A percentile compares a stretch with the other conserved stretches of the same genome.
These are phyloP conservation scores for Saposhnikovia divaricata DNA, from an alignment of 129 eudicot genomes.

Conservation along the genomic window DNA sequence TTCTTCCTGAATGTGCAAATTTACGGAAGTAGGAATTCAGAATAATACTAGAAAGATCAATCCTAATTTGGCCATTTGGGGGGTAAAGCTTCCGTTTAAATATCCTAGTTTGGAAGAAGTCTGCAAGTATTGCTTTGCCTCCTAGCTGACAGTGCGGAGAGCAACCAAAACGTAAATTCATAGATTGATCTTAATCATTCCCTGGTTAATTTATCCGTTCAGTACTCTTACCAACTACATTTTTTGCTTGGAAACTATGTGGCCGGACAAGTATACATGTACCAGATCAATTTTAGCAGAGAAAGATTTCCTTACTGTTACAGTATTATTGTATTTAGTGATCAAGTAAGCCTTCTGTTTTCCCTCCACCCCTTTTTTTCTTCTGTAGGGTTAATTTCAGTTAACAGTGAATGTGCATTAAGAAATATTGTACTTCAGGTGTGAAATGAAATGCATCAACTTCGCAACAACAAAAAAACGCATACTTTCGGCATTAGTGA, in stretches of 20 bases:
- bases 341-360: no score
- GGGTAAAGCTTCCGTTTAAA: no score
- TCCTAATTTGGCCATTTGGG: no score
- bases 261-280: background rate
- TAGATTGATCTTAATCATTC: background rate
- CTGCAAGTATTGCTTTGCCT: background rate
- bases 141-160: background rate
- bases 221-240: background rate
- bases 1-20: no score
- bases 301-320: no score
- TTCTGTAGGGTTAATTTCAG: background rate
- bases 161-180: background rate
- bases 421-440: background rate
- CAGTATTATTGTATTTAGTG: background rate
- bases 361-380: no score
- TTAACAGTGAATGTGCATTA: background rate
- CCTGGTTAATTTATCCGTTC: background rate
- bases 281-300: background rate
- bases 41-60: no score
- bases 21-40: no score
- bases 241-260: background rate
- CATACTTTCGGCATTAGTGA: conserved; percentile 18
- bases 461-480: no score
- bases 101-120: background rate
- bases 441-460: background rate